Base-by-base conservation (phyloP, 2,329 filamentous ascomycete genomes). In the Neonectria faginata region DNA sequence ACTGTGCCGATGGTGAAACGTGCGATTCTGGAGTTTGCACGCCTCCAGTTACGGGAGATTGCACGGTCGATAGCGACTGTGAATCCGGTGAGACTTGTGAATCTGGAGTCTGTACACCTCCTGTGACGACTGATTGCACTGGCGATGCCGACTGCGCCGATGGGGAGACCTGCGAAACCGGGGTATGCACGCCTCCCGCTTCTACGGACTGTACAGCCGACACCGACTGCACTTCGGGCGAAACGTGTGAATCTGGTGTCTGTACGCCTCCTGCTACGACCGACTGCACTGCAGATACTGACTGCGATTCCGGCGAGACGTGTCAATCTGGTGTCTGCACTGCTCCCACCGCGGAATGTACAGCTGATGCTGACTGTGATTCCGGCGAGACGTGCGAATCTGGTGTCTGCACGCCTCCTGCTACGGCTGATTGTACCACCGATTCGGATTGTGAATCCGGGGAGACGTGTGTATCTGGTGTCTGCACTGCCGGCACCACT, bases 241-340 rank as follows among this genome's bases (percentile, higher is more conserved):
- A 44, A 16, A 44, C 41, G 5, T 44, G 41, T 18, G 3, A 33
- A 33, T 33, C 31, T 12, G 31, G 31, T 2, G 10, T 33, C 10
- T 33, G 31, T 10, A 33, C 31, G 31, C 31, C 31, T 33, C 31
- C 31, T 11, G 10, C 31, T 33, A 10, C 41, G 4, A 20, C 41
- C 3, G 41, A 20, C 2, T 44, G 41, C 7, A 44, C 41, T 3
- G n/a, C 14, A 6, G 41, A 44, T 11, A 44, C 3, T 11, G 25
- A 48, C 14, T 48, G 27, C 27, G 6, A 7, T 8, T 29, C 29
- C 8, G 27, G 47, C 16, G 44, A 56, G 44, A 61, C 12, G 0
- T 61, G 59, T 10, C 22, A 56, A 12, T 50, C 47, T 12, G 45
- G 51, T 8, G 27, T 56, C 3, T 47, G 44, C 22, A 27, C 44